phyloP scores from a whole-genome alignment of 495 filamentous ascomycete genomes.

The Hypoxylon fragiforme region DNA sequence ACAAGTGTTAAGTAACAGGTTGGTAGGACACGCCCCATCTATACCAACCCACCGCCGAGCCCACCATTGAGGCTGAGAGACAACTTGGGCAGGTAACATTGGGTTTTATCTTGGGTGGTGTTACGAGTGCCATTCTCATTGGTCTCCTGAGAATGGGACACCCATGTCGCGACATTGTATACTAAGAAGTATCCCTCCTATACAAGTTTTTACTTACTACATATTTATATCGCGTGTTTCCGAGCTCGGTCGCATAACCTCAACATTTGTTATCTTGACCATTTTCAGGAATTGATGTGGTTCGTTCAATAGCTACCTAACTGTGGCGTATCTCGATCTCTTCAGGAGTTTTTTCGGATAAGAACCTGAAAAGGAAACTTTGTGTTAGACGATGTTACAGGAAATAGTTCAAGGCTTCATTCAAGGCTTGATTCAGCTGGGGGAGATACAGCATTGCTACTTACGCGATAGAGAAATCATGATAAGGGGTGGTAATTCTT shows the following conservation, averaged over 20 bases:
- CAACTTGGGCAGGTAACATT: constrained; percentile 33
- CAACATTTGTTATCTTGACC: constrained; percentile 15
- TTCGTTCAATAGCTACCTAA: constrained; percentile 3
- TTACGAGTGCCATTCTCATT: constrained; percentile 25
- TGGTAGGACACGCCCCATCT: background rate
- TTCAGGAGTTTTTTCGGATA: constrained; percentile 8
- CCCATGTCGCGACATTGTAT: constrained; percentile 20
- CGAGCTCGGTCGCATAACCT: constrained; percentile 5
- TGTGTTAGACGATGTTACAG: constrained; percentile 13
- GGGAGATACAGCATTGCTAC: background rate
- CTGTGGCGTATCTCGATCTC: too few species aligned
- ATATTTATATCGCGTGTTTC: constrained; percentile 18
- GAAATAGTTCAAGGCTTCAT: background rate
- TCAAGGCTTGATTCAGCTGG: background rate
- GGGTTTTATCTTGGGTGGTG: constrained; percentile 17
- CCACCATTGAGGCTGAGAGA: constrained; percentile 29
- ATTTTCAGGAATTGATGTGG: constrained; percentile 4
- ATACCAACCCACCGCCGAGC: constrained; percentile 3
- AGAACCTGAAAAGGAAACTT: constrained; percentile 17
- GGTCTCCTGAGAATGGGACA: background rate
- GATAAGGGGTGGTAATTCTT: constrained; percentile 3
- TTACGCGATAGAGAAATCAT: constrained; percentile 23
- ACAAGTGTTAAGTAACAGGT: constrained; percentile 22
- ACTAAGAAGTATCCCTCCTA: constrained; percentile 23
- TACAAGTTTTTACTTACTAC: constrained; percentile 31